phyloP scores from a whole-genome alignment of 1,284 basidiomycete genomes.

The Rhodotorula sp. region DNA sequence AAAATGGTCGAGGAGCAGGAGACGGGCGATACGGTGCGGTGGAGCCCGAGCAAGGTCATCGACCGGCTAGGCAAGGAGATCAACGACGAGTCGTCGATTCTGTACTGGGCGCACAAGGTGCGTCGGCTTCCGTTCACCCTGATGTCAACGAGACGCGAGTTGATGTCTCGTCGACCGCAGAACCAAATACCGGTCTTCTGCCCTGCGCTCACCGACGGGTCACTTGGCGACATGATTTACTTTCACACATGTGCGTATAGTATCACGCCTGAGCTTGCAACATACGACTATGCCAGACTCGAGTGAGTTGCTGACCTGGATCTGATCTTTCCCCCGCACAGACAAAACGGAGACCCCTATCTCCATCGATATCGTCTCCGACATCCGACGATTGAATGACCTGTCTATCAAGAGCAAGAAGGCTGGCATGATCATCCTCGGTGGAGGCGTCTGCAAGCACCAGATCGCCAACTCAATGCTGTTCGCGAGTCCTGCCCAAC shows the following conservation, averaged over 20 bases:
- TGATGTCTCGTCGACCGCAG: conserved; percentile 54
- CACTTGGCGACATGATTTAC: conserved; percentile 98
- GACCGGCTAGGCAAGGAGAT: conserved; percentile 91
- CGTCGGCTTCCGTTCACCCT: conserved; percentile 46
- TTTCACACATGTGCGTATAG: conserved; percentile 73
- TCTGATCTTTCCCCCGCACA: neutral
- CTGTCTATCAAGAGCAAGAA: conserved; percentile 81
- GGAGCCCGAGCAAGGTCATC: conserved; percentile 95
- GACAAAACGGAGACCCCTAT: conserved; percentile 71
- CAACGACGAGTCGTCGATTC: conserved; percentile 84
- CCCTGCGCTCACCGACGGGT: conserved; percentile 95
- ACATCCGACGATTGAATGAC: conserved; percentile 91
- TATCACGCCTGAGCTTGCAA: too few relatives aligned
- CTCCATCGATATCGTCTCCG: conserved; percentile 87
- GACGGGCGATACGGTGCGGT: conserved; percentile 52
- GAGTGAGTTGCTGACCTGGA: too few relatives aligned
- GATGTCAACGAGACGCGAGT: too few relatives aligned
- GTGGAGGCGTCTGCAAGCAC: conserved; percentile 98
- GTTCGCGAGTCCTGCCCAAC: conserved; percentile 62
- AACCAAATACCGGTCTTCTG: conserved; percentile 99
- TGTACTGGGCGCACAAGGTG: conserved; percentile 99
- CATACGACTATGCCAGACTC: too few relatives aligned
- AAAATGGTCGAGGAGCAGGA: conserved; percentile 85
- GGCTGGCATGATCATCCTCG: conserved; percentile 97
- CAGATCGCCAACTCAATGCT: conserved; percentile 99